Conservation (phyloP, 1,284 basidiomycete species). For the Puccinia triticina region DNA sequence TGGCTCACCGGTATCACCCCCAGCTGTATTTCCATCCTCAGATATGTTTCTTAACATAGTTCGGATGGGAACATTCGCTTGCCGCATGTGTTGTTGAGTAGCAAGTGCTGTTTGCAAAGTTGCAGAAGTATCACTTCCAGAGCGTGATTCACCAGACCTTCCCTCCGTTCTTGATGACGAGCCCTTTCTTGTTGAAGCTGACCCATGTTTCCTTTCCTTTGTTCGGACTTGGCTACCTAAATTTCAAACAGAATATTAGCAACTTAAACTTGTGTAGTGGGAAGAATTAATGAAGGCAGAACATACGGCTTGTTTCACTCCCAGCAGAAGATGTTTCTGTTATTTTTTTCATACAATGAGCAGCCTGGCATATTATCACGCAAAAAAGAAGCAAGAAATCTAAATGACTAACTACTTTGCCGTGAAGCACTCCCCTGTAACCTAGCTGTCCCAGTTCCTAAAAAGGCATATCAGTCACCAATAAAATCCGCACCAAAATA, state of each 20-base stretch:
- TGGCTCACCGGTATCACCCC: not conserved
- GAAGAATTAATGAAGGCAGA: not conserved
- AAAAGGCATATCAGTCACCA: no score
- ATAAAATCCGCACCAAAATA: not conserved
- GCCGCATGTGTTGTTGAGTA: not conserved
- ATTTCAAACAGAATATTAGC: not conserved
- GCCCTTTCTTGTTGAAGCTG: not conserved
- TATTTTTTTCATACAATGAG: no score
- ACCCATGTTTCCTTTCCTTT: not conserved
- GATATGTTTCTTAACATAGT: not conserved
- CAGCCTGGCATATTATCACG: not conserved
- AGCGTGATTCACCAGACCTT: not conserved
- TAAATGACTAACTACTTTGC: not conserved
- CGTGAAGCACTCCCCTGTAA: not conserved
- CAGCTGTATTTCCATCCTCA: not conserved
- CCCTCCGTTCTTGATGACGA: conserved; percentile 2
- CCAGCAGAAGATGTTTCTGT: not conserved
- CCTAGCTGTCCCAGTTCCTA: not conserved
- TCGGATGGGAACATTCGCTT: not conserved
- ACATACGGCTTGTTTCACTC: not conserved
- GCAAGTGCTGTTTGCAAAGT: not conserved
- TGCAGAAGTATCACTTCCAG: not conserved
- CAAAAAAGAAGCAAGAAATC: not conserved
- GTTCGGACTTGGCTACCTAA: not conserved
- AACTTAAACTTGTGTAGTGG: not conserved